Base-by-base conservation (phyloP, 1,284 basidiomycete genomes). In the Wolfiporia cocos region DNA sequence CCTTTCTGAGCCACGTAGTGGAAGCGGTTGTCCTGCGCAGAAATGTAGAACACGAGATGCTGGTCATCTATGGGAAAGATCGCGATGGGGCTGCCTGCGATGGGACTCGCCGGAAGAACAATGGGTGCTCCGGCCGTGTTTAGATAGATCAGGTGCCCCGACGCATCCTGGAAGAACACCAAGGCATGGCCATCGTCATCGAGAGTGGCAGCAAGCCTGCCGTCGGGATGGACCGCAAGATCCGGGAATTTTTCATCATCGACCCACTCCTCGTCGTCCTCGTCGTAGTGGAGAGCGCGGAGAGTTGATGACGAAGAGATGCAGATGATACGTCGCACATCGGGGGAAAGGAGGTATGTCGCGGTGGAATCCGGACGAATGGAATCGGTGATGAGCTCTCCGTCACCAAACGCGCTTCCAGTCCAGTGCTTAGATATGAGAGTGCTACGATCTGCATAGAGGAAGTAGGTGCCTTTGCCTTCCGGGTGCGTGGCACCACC, bases 191-290 rank as follows among this genome's bases (percentile, higher is more conserved):
- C 34, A 11, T 41, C 35, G 11, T 15, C 18, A 9, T 28, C 39
- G 29, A 37, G 19, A 12, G 18, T 31, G 3, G 37, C 44, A 15
- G 44, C 21, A n/a, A 45, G 26, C 15, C 20, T 41, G 17, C 44
- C 34, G 2, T 32, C 21, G 5, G 19, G 3, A 18, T 45, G 44
- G 12, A 45, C 33, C 28, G 30, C 28, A 18, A 41, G 23, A 14
- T 21, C 4, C 14, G 39, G 18, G n/a, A 37, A 15, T 2, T n/a
- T 22, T 10, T 29, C 23, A 18, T 46, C 35, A 15, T 34, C 28
- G 19, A 29, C 14, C 44, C 44, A 46, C 21, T 46, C 44, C 31
- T 42, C 40, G 15, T 42, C 40, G 10, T 42, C 44, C 14, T 42
- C 37, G 21, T 46, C 40, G 21, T 38, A 46, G 21, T 23, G 29